A percentile compares a stretch with the other conserved stretches of the same genome.
phyloP scores from a whole-genome alignment of 1,139 yeast genomes.

The Diutina catenulata region DNA sequence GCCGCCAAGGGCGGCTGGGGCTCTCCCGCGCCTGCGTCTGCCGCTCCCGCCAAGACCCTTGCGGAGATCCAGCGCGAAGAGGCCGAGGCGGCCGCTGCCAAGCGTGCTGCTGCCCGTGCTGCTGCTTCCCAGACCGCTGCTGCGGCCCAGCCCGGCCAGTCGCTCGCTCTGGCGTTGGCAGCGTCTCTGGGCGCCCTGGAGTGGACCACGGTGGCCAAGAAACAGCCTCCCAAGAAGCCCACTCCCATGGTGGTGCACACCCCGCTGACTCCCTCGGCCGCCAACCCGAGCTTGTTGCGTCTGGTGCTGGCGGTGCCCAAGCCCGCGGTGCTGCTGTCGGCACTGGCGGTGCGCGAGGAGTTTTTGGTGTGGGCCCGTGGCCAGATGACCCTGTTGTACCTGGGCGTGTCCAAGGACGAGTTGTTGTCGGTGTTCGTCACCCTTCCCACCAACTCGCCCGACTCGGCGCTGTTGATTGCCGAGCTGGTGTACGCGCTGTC shows the following conservation, averaged over 20 bases:
- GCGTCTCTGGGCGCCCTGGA: conserved; percentile 17
- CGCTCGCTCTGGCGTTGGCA: conserved; percentile 14
- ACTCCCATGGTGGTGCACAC: conserved; percentile 18
- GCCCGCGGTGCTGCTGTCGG: conserved; percentile 17
- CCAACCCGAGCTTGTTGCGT: conserved; percentile 34
- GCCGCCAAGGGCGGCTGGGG: conserved; percentile 5
- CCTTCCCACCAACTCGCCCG: conserved; percentile 55
- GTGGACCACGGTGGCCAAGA: conserved; percentile 32
- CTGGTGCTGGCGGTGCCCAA: conserved; percentile 28
- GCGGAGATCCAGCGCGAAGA: conserved; percentile 38
- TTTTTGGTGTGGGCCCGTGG: conserved; percentile 78
- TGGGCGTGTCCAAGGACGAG: conserved; percentile 65
- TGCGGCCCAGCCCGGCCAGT: conserved; percentile 8
- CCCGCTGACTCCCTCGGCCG: conserved; percentile 15
- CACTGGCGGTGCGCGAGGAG: conserved; percentile 38
- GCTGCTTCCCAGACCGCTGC: conserved; percentile 9
- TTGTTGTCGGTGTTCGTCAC: conserved; percentile 71
- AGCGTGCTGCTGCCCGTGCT: conserved; percentile 13
- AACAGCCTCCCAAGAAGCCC: conserved; percentile 15
- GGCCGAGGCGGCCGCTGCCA: conserved; percentile 26
- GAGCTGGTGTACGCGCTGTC: conserved; percentile 89
- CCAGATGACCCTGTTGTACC: conserved; percentile 60
- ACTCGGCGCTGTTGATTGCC: conserved; percentile 75
- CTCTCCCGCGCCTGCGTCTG: neutral
- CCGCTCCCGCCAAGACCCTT: conserved; percentile 19